Percentiles rank a stretch among this genome's conserved stretches.
Conservation (phyloP, 345 rosid genomes). For the Euphorbia pulcherrima region DNA sequence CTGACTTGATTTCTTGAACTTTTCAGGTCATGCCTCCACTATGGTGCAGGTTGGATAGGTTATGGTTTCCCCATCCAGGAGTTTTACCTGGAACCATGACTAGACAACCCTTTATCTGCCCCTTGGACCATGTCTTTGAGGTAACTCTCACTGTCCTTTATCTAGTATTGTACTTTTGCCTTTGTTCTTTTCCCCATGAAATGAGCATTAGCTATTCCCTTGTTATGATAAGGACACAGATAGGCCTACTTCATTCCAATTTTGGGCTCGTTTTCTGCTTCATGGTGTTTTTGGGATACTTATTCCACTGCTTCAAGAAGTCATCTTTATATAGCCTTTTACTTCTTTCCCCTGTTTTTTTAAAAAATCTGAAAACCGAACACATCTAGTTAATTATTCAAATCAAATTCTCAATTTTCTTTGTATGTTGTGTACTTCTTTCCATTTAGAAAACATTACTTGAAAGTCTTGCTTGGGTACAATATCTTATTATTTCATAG, state of each 20-base stretch:
- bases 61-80: slow-evolving; percentile 99
- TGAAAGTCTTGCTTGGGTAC: background rate
- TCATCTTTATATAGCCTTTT: too few relatives aligned
- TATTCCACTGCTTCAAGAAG: background rate
- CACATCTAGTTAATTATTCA: too few relatives aligned
- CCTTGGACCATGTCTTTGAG: slow-evolving; percentile 98
- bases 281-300: background rate
- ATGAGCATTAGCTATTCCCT: background rate
- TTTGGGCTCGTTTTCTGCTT: background rate
- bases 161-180: slow-evolving; percentile 1
- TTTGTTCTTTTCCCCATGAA: background rate
- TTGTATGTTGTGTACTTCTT: background rate
- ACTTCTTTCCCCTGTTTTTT: background rate
- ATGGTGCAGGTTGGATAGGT: slow-evolving; percentile 98
- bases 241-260: background rate
- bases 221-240: background rate
- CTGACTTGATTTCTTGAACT: slow-evolving; percentile 15
- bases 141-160: slow-evolving; percentile 29
- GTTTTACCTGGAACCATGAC: slow-evolving; percentile 82
- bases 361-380: background rate
- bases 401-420: too few relatives aligned
- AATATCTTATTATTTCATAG: background rate
- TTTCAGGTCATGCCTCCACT: slow-evolving; percentile 92
- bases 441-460: background rate
- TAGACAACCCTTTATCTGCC: slow-evolving; percentile 91